Percentiles rank a stretch among this genome's conserved stretches.
These are phyloP conservation scores for Barnettozyma populi DNA, from an alignment of 805 yeast species.

Conservation along the genomic window DNA sequence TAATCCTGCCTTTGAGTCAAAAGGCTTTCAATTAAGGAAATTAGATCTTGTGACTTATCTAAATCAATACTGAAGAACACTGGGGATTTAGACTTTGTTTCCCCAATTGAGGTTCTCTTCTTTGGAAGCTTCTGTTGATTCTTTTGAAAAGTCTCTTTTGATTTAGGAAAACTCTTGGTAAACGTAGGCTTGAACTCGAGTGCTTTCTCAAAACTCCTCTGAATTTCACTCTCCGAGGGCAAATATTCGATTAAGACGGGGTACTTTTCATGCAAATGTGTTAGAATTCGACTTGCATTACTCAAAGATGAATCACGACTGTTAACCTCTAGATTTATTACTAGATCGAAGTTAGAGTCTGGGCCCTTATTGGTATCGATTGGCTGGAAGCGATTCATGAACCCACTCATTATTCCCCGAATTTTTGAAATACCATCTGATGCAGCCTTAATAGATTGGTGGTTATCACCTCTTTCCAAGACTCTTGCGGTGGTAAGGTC, in stretches of 20 bases:
- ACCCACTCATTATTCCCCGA: conserved; percentile 64
- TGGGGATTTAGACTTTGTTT: conserved; percentile 26
- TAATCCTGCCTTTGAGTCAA: background rate
- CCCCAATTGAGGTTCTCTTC: conserved; percentile 6
- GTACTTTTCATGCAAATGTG: conserved; percentile 33
- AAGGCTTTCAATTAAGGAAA: conserved; percentile 14
- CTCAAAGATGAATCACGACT: conserved; percentile 38
- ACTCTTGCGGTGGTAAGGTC: conserved; percentile 56
- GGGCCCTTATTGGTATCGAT: conserved; percentile 44
- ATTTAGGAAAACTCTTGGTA: conserved; percentile 29
- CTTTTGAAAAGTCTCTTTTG: conserved; percentile 11
- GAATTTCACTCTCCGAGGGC: conserved; percentile 39
- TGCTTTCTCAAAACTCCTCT: conserved; percentile 47
- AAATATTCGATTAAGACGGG: conserved; percentile 37
- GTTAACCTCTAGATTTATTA: conserved; percentile 51
- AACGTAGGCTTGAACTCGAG: conserved; percentile 48
- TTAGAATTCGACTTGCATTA: conserved; percentile 43
- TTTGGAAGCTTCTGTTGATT: conserved; percentile 3
- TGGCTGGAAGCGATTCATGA: conserved; percentile 63
- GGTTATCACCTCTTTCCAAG: conserved; percentile 72
- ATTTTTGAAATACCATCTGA: conserved; percentile 45
- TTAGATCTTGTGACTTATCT: conserved; percentile 13
- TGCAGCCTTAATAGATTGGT: conserved; percentile 66
- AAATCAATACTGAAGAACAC: conserved; percentile 43
- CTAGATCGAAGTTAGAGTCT: conserved; percentile 59